Evolutionary conservation across 2,329 filamentous ascomycete genomes (phyloP), one percentile per base, ranked within the genome.

Genomic region (Sporothrix variecibatus): DNA sequence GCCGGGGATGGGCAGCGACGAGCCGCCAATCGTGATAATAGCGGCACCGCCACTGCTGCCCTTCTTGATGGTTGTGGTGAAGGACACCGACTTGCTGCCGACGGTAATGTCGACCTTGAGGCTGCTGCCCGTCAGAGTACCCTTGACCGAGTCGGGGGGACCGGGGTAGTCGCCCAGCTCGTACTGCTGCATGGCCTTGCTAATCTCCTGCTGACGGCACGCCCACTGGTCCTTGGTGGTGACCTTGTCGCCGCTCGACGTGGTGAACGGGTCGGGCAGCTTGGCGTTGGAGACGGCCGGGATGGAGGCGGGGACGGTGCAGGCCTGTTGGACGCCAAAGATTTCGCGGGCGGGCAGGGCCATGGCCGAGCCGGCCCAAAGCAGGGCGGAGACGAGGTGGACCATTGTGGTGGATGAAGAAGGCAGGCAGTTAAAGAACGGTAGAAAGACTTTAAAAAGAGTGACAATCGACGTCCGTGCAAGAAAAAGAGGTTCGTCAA

Each of bases 1-100:
- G 49, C 80, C 82, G 1, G 88, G 88, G 69, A 88, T 83, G 20
- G 89, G 88, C 69, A 91, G 83, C 75, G 85, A 88, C 8, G 85
- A 81, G 53, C 87, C 88, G 58, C 87, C 88, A 76, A 87, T 87
- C 71, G 85, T 85, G 77, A 90, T 89, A 80, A 91, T 87, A 75
- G 87, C 88, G 7, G 88, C 72, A 9, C 62, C 51, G 53, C 70
- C 71, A 72, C 86, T 84, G 34, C 79, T 81, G 7, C 82, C 81
- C 78, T 84, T 83, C 51, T 75, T 80, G 80, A 88, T 84, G 46
- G 80, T 79, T 3, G 83, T 82, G 56, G 80, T 82, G 79, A 86
- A 86, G 8, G 83, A 84, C 65, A 86, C 84, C 31, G 82, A 83
- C 78, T 85, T 85, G 76, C 83, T 82, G 64, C 81, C 83, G 17